Conservation (phyloP, 208 protist species). For the Endotrypanum monterogeii region DNA sequence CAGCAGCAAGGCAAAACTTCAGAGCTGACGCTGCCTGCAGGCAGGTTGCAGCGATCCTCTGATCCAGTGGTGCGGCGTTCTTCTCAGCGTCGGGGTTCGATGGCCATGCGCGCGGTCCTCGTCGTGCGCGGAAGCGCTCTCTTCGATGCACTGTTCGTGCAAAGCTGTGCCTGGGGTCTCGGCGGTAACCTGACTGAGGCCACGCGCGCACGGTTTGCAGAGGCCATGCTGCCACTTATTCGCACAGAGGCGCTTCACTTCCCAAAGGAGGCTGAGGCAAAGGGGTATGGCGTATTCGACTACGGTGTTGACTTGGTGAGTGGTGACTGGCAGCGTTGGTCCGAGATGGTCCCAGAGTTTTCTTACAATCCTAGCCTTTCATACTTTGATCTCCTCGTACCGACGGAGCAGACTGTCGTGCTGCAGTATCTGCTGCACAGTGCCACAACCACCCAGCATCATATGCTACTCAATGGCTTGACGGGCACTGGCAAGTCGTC, state of each 20-base stretch:
- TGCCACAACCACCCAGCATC: slow-evolving; percentile 54
- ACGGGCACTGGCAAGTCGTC: slow-evolving; percentile 96
- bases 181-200: slow-evolving; percentile 92
- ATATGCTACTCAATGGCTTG: slow-evolving; percentile 91
- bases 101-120: slow-evolving; percentile 38
- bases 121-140: slow-evolving; percentile 65
- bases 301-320: slow-evolving; percentile 87
- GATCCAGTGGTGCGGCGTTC: slow-evolving; percentile 20
- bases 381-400: slow-evolving; percentile 96
- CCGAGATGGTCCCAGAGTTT: slow-evolving; percentile 90
- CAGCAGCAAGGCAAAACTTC: slow-evolving; percentile 22
- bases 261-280: slow-evolving; percentile 33
- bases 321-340: slow-evolving; percentile 79
- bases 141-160: slow-evolving; percentile 91
- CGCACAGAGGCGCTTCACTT: slow-evolving; percentile 60
- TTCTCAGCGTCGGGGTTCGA: slow-evolving; percentile 51
- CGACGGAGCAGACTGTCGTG: slow-evolving; percentile 92
- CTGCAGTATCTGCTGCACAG: slow-evolving; percentile 76
- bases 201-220: slow-evolving; percentile 82
- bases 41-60: neutral
- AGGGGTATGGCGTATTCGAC: slow-evolving; percentile 86
- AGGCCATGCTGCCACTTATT: slow-evolving; percentile 71
- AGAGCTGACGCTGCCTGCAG: neutral
- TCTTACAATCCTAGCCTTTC: slow-evolving; percentile 81
- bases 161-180: slow-evolving; percentile 95